Base-by-base conservation (phyloP, 768 basidiomycete species). In the Myochromella boudieri region DNA sequence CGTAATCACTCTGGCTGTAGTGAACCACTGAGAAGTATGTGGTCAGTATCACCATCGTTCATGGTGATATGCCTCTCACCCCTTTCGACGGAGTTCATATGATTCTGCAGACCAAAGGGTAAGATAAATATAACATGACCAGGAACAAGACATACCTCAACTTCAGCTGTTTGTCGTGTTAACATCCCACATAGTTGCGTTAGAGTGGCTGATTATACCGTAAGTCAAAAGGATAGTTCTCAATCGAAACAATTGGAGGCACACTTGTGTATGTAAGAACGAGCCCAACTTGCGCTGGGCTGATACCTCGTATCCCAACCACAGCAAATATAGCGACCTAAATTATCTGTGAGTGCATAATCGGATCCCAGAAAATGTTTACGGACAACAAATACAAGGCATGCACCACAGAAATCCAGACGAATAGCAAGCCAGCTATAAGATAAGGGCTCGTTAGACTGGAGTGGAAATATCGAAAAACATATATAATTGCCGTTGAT, bases 271-370 rank as follows among this genome's bases (percentile, higher is more conserved):
- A 88, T 0, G 85, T 85, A 18, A 92, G 66, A 18, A 85, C 79
- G 18, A 92, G 67, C 55, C 88, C 90, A 39, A 84, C 82, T 54
- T 85, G 75, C 0, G 86, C 80, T 0, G 90, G 77, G 29, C 72
- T 79, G 48, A 86, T 81, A 0, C 72, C 72, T 15, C 77, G 74
- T 2, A 78, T 69, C 8, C 77, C 77, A 3, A 72, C 66, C 3
- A 82, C 82, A 9, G 80, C 75, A 59, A 90, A 80, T 40, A 90
- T 65, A 0, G 80, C 85, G 22, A 91, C 81, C 80, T 82, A 20
- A 5, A n/a, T 27, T 17, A 26, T 17, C 24, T 29, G 14, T 42
- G 32, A 42, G 10, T 24, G 27, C 42, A 7, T 25, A 14, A 3
- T 37, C 3, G 36, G 10, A 8, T 36, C 28, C 8, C 41, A 22